Percentiles rank a stretch among this genome's conserved stretches.
phyloP scores from a whole-genome alignment of 2,329 filamentous ascomycete species.

The Talaromyces sp. region DNA sequence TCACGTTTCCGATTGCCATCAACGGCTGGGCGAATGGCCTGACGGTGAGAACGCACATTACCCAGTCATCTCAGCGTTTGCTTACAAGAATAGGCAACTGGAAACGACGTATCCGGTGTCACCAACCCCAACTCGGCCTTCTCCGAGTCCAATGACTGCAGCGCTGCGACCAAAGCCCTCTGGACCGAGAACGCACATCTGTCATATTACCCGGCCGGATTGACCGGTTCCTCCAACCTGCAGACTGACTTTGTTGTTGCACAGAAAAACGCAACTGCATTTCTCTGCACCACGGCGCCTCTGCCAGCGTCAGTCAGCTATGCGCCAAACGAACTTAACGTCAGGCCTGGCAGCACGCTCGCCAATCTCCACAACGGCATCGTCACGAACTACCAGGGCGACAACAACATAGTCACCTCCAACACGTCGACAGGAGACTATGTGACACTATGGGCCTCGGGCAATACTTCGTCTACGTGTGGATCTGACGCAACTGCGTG shows the following conservation, averaged over 20 bases:
- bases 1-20: constrained; percentile 8
- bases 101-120: constrained; percentile 5
- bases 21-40: constrained; percentile 10
- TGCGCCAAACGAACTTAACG: constrained; percentile 3
- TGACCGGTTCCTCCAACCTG: constrained; percentile 2
- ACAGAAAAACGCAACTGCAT: constrained; percentile 4
- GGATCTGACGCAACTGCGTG: not conserved
- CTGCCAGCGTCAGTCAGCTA: not conserved
- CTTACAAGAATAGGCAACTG: not conserved
- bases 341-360: not conserved
- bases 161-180: not conserved
- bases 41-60: not conserved
- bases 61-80: not conserved
- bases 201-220: constrained; percentile 7
- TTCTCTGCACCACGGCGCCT: constrained; percentile 7
- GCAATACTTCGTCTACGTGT: not conserved
- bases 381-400: constrained; percentile 5
- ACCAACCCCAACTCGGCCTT: not conserved
- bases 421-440: constrained; percentile 3
- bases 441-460: constrained; percentile 5
- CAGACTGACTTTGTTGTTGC: constrained; percentile 8
- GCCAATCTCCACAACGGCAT: constrained; percentile 5
- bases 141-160: constrained; percentile 1
- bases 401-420: constrained; percentile 8
- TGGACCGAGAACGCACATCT: constrained; percentile 4